A percentile compares a stretch with the other conserved stretches of the same genome.
These are phyloP conservation scores for Rhizomucor pusillus DNA, from an alignment of 371 early-diverging fungal genomes.

Conservation along the genomic window DNA sequence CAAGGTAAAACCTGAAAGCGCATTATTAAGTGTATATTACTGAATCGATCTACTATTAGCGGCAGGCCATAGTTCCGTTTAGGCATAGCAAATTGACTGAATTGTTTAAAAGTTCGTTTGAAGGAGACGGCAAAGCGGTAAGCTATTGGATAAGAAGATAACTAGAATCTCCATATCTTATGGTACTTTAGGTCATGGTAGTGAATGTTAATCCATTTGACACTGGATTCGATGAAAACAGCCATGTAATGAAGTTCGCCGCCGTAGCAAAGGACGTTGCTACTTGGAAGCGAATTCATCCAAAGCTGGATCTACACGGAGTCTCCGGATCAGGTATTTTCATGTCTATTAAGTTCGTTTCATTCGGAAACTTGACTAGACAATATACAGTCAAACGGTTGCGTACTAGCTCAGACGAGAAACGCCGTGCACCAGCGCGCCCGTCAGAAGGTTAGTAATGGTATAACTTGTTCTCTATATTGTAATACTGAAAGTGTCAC, in stretches of 20 bases:
- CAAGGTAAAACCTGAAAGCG: slow-evolving; percentile 22
- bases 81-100: slow-evolving; percentile 71
- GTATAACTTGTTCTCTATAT: no score
- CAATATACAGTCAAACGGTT: slow-evolving; percentile 14
- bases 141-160: slow-evolving; percentile 1
- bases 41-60: slow-evolving; percentile 15
- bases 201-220: slow-evolving; percentile 72
- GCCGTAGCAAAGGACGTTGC: slow-evolving; percentile 64
- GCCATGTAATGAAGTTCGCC: slow-evolving; percentile 68
- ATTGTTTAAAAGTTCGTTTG: slow-evolving; percentile 66
- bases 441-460: no score
- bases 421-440: neutral
- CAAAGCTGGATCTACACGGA: slow-evolving; percentile 35
- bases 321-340: slow-evolving; percentile 24
- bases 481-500: neutral
- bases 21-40: neutral
- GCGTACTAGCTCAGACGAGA: slow-evolving; percentile 10
- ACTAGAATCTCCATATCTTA: neutral
- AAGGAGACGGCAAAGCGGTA: slow-evolving; percentile 65
- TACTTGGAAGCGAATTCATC: slow-evolving; percentile 43
- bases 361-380: neutral
- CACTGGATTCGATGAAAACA: slow-evolving; percentile 60
- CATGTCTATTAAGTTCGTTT: neutral
- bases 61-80: slow-evolving; percentile 60
- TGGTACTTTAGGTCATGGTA: slow-evolving; percentile 47